Evolutionary conservation across 805 yeast genomes (phyloP), one percentile per base, ranked within the genome.

Genomic region (Osmozyma mogii): DNA sequence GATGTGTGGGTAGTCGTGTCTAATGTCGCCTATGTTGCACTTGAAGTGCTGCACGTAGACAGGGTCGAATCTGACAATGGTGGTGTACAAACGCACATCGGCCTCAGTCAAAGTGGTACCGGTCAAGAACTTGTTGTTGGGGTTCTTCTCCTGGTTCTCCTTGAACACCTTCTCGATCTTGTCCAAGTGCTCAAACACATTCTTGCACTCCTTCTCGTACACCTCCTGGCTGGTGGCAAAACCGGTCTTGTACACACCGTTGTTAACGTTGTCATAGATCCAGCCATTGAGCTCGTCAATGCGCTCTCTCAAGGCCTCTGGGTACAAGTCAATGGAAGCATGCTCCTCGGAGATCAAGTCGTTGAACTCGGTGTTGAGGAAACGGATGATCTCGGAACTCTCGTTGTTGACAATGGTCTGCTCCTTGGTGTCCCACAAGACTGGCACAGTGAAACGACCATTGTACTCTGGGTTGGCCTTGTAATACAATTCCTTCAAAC

Each of bases 11-110:
- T 75, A 89, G 40, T 84, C 83, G 40, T 60, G 51, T 50, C 96
- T 73, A 45, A 89, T 82, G 65, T 78, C 80, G 27, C 78, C 78
- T 37, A 85, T 55, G 56, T 89, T 89, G 56, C 95, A 84, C 60
- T 89, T 92, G 73, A 89, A 92, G 56, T 89, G 96, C 56, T 88
- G 95, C 31, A 81, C 89, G 50, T 89, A 89, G 14, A 87, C 94
- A 1, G 94, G 82, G 54, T 89, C 97, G 48, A 89, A 89, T 46
- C 98, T 74, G 25, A 85, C 67, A 35, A 89, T 78, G 2, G 97
- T 89, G 15, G 96, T 76, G 61, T 61, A 89, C 28, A 89, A 70
- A 41, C 96, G 70, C 34, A 89, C 67, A 54, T 89, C 98, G 5
- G 94, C 94, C 59, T 89, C 96, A 2, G 96, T 88, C 31, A 89